phyloP scores from a whole-genome alignment of 169 alveolate species.

The Plasmodium vivax region DNA sequence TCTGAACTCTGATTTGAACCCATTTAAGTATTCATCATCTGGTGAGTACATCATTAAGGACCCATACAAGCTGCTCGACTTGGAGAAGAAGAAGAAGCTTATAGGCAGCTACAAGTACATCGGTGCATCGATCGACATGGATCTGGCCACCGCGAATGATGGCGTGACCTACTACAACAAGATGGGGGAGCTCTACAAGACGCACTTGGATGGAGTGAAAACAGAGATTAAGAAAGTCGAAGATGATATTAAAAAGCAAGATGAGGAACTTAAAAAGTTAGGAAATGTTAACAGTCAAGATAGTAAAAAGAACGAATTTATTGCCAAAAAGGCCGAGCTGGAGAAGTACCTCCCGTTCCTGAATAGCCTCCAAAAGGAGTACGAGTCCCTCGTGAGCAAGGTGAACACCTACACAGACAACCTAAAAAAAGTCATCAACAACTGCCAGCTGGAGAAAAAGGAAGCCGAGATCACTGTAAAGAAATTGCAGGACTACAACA shows the following conservation, averaged over 20 bases:
- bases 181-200: neutral
- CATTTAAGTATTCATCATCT: constrained; percentile 15
- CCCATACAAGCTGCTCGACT: constrained; percentile 27
- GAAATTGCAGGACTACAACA: neutral
- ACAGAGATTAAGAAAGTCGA: neutral
- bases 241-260: neutral
- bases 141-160: neutral
- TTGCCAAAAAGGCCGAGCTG: neutral
- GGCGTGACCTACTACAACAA: neutral
- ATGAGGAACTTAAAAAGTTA: neutral
- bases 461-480: neutral
- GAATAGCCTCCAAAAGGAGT: neutral
- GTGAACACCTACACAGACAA: neutral
- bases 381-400: neutral
- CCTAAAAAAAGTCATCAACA: neutral
- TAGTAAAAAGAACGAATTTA: neutral
- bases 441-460: neutral
- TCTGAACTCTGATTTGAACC: neutral
- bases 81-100: constrained; percentile 22
- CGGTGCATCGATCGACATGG: neutral
- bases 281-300: neutral
- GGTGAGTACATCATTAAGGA: constrained; percentile 21
- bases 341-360: constrained; percentile 25
- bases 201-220: neutral
- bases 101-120: constrained; percentile 14